Percentiles rank a stretch among this genome's conserved stretches.
These are phyloP conservation scores for Yamadazyma songkhlaensis DNA, from an alignment of 1,139 yeast genomes.

Conservation along the genomic window DNA sequence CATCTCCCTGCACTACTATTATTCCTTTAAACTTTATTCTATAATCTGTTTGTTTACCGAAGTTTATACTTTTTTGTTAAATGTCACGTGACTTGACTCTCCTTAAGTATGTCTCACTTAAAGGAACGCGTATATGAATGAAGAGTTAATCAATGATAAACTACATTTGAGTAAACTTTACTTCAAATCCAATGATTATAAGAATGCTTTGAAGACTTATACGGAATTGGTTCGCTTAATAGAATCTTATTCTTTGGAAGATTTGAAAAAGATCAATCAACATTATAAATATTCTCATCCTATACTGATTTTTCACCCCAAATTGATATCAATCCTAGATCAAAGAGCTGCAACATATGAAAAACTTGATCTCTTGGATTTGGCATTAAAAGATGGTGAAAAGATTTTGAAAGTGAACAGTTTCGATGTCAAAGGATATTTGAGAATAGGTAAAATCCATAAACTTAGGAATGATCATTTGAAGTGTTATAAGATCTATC, in stretches of 20 bases:
- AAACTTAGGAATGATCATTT: slow-evolving; percentile 23
- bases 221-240: slow-evolving; percentile 18
- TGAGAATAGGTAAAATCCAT: slow-evolving; percentile 50
- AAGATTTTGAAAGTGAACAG: slow-evolving; percentile 48
- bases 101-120: too few species aligned
- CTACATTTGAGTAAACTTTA: slow-evolving; percentile 29
- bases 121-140: slow-evolving; percentile 12
- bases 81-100: too few species aligned
- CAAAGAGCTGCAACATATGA: slow-evolving; percentile 61
- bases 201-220: slow-evolving; percentile 26
- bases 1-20: too few species aligned
- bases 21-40: too few species aligned
- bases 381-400: slow-evolving; percentile 47
- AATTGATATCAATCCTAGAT: slow-evolving; percentile 30
- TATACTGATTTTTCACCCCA: slow-evolving; percentile 26
- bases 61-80: too few species aligned
- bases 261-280: slow-evolving; percentile 19
- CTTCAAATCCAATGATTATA: slow-evolving; percentile 28
- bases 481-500: slow-evolving; percentile 44
- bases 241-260: slow-evolving; percentile 13
- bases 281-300: slow-evolving; percentile 25
- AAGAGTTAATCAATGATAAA: slow-evolving; percentile 27
- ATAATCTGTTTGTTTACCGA: too few species aligned
- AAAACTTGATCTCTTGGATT: slow-evolving; percentile 36
- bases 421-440: slow-evolving; percentile 56